Evolutionary conservation across 176 grass and related monocot genomes (phyloP).

Genomic region (Tillandsia fasciculata): DNA sequence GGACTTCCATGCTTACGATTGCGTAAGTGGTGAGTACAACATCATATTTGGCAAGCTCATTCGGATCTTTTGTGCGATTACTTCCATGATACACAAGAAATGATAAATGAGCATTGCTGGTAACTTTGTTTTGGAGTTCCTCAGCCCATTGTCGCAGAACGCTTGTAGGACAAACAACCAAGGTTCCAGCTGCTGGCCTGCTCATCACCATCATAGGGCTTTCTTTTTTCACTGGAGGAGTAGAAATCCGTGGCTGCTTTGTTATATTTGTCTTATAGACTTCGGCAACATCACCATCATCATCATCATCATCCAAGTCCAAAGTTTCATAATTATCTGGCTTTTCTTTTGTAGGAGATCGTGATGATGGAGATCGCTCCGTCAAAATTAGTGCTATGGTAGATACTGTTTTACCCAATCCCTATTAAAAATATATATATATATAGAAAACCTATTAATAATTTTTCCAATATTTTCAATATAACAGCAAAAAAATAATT

Average conservation of each 20-base stretch:
- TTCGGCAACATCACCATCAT: slow-evolving; percentile 27
- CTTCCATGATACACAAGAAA: slow-evolving; percentile 92
- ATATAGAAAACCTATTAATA: slow-evolving; percentile 20
- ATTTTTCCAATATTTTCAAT: slow-evolving; percentile 12
- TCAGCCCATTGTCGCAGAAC: slow-evolving; percentile 95
- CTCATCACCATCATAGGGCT: slow-evolving; percentile 33
- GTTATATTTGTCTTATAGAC: slow-evolving; percentile 26
- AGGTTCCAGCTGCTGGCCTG: slow-evolving; percentile 87
- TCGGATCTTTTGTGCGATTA: slow-evolving; percentile 75
- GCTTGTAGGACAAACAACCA: slow-evolving; percentile 99
- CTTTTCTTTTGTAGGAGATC: slow-evolving; percentile 24
- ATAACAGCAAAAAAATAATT: slow-evolving; percentile 3
- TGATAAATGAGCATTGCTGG: slow-evolving; percentile 68
- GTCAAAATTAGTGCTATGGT: slow-evolving; percentile 88
- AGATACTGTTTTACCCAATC: slow-evolving; percentile 94
- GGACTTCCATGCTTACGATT: slow-evolving; percentile 96
- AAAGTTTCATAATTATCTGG: slow-evolving; percentile 66
- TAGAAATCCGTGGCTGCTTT: slow-evolving; percentile 28
- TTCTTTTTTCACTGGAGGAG: slow-evolving; percentile 29
- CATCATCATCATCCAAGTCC: slow-evolving; percentile 74
- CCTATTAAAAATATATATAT: slow-evolving; percentile 34
- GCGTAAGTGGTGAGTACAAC: slow-evolving; percentile 97
- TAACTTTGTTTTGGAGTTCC: slow-evolving; percentile 84
- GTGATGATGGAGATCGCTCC: slow-evolving; percentile 56
- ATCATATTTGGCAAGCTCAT: slow-evolving; percentile 87